Percentiles rank a stretch among this genome's conserved stretches.
Evolutionary conservation across 1,284 basidiomycete species (phyloP).

Genomic region (Naganishia albida): DNA sequence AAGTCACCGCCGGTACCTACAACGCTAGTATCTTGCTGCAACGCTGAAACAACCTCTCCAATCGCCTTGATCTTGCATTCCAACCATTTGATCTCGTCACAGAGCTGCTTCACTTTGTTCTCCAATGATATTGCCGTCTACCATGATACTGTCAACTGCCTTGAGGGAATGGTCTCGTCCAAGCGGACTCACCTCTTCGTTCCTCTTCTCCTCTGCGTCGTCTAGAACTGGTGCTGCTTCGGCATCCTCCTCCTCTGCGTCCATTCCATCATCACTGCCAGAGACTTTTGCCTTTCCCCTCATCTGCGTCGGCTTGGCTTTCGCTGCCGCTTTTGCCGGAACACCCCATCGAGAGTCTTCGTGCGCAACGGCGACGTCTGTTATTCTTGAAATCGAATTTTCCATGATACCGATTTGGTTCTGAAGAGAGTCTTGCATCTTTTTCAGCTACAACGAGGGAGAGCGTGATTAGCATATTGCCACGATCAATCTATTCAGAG

Average conservation of each 20-base stretch:
- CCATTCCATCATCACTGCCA: conserved; percentile 1
- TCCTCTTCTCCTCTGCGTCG: conserved; percentile 24
- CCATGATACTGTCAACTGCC: neutral
- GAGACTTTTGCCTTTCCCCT: neutral
- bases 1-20: neutral
- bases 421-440: conserved; percentile 12
- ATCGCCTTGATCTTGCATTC: conserved; percentile 21
- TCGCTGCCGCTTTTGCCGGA: neutral
- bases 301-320: neutral
- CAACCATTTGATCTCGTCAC: conserved; percentile 18
- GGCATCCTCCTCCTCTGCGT: neutral
- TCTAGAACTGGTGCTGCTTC: neutral
- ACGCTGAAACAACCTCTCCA: neutral
- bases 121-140: conserved; percentile 12
- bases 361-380: conserved; percentile 24
- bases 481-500: neutral
- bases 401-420: conserved; percentile 5
- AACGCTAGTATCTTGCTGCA: conserved; percentile 7
- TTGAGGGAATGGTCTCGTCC: no score
- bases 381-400: conserved; percentile 7
- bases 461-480: neutral
- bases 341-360: conserved; percentile 26
- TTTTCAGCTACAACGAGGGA: conserved; percentile 8
- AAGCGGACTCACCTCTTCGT: conserved; percentile 9
- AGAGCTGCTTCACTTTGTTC: conserved; percentile 17